phyloP scores from a whole-genome alignment of 2,329 filamentous ascomycete species.

The Ceratocystis eucalypticola region DNA sequence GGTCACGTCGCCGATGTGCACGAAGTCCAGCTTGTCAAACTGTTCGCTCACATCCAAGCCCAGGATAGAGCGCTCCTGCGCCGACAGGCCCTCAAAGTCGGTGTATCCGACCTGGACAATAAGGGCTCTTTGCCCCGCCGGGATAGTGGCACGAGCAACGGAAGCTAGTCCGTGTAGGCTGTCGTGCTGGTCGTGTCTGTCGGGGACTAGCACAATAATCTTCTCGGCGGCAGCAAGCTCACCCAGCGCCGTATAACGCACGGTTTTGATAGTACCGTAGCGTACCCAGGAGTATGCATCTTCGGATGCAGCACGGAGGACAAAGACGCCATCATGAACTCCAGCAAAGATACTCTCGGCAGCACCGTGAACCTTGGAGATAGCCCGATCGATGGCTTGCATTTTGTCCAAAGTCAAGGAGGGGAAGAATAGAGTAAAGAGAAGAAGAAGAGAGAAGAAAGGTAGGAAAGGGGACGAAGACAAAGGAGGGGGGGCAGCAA shows the following conservation, averaged over 20 bases:
- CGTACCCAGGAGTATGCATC: conserved; percentile 3
- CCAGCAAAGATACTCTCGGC: not conserved
- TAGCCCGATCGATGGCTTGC: not conserved
- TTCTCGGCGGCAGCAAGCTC: not conserved
- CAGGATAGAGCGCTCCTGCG: not conserved
- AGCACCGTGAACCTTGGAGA: not conserved
- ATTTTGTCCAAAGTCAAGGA: not conserved
- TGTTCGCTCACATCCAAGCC: not conserved
- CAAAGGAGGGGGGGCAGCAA: not conserved
- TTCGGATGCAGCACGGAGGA: not conserved
- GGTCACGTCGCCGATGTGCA: conserved; percentile 5
- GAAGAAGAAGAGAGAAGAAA: not conserved
- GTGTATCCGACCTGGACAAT: not conserved
- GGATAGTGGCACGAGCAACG: not conserved
- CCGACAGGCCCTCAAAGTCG: not conserved
- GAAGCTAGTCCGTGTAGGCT: not conserved
- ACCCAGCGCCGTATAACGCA: not conserved
- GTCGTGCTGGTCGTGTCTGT: not conserved
- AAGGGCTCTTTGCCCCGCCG: not conserved
- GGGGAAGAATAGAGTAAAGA: not conserved
- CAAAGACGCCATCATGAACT: not conserved
- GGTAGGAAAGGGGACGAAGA: not conserved
- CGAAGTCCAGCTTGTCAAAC: conserved; percentile 2
- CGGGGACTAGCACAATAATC: not conserved
- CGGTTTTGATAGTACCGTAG: not conserved